Evolutionary conservation across 1,139 yeast species (phyloP), one percentile per base, ranked within the genome.

Genomic region (Kluyveromyces sp.): DNA sequence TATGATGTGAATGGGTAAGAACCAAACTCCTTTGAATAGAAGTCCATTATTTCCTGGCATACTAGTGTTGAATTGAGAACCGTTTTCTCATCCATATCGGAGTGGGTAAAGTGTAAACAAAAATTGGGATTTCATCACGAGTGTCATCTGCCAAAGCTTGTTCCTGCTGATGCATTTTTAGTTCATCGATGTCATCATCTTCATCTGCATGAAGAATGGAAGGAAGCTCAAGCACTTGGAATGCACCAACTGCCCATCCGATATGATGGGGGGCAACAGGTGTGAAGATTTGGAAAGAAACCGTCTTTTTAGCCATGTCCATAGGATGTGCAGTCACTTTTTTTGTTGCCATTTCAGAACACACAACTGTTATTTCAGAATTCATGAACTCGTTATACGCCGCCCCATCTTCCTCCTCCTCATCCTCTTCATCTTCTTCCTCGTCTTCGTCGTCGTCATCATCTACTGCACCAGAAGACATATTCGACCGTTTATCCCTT

Each of bases 211-310:
- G 77, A 26, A 63, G 46, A 10, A 61, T 39, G 4, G 57, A 46
- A 2, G 66, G 67, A 26, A 69, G 38, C 79, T 64, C 21, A 78
- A 77, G 37, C 75, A 73, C 51, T 71, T 81, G 81, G 64, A 92
- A 94, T 4, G 96, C 83, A 0, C 98, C 99, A 2, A 88, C 77
- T 0, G 96, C 90, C 83, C 96, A 92, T 0, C 97, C 97, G n/a
- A 94, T 74, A 64, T 90, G 97, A 55, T 90, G 97, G 0, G 98
- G 89, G 43, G 95, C 82, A 0, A 89, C 85, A 0, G 98, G 96
- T 47, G 83, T 85, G 59, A 81, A 83, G 27, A 92, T 74, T 35
- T 87, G 86, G 73, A 90, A 90, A 4, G 84, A 74, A 2, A 84
- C 85, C 0, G 82, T 75, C 55, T 88, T 92, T 59, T 87, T 87